These are phyloP conservation scores for Jackrogersella minutella DNA, from an alignment of 495 filamentous ascomycete species.

Conservation along the genomic window DNA sequence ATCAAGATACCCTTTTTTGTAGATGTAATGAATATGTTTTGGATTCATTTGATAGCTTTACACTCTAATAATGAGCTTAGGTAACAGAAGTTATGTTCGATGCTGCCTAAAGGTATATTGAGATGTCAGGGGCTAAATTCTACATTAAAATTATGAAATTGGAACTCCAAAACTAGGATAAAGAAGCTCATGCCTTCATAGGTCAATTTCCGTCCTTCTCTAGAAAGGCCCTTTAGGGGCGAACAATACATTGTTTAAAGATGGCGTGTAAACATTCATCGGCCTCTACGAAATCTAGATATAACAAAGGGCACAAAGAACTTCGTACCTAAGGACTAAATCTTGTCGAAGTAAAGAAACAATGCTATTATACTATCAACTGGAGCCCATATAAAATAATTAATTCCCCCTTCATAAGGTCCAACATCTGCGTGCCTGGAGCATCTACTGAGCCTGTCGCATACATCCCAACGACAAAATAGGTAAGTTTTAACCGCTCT, in stretches of 20 bases:
- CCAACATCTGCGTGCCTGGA: not conserved
- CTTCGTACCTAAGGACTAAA: not conserved
- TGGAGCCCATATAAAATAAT: not conserved
- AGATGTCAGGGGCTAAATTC: no score
- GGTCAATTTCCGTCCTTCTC: not conserved
- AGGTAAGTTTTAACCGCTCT: constrained; percentile 1
- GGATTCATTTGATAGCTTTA: no score
- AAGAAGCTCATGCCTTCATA: not conserved
- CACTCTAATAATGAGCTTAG: no score
- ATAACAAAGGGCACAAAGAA: not conserved
- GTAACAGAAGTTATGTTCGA: no score
- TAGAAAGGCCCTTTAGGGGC: not conserved
- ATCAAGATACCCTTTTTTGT: no score
- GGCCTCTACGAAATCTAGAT: not conserved
- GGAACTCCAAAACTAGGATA: no score
- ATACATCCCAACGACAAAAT: not conserved
- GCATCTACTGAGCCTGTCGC: not conserved
- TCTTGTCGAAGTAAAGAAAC: not conserved
- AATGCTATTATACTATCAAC: constrained; percentile 1
- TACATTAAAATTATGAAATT: no score
- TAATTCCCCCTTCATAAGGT: not conserved
- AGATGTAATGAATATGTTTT: no score
- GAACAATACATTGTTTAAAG: not conserved
- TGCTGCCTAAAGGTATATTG: no score
- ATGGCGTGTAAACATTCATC: not conserved